Evolutionary conservation across 108 stramenopile genomes (phyloP), one percentile per base, ranked within the genome.

Genomic region (Cyclotella baltica): DNA sequence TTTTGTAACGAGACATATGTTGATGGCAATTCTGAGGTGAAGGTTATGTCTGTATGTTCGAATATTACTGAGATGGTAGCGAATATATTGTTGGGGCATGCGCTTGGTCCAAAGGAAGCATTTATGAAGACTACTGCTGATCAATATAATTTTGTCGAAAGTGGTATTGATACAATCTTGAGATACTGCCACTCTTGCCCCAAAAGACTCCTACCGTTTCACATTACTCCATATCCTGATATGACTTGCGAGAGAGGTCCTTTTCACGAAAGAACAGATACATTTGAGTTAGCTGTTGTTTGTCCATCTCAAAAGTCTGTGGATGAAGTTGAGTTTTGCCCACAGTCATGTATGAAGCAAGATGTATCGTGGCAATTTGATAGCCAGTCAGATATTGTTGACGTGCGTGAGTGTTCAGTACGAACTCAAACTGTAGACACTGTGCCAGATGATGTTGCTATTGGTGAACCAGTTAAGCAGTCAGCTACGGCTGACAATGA

Each of bases 31-130:
- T 43, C n/a, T 31, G 30, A 61, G 61, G 43, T 20, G n/a, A 22
- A 62, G 38, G 30, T 46, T 8, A 72, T 62, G 59, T 47, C 38
- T 23, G 72, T 72, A 13, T 72, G 72, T 50, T 72, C 72, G 25
- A 82, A 82, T 28, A 65, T 82, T 10, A 82, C 81, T 0, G 81
- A 82, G 22, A 58, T 82, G 73, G 62, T 82, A 0, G 81, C 62
- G 11, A 69, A 75, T 6, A 13, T 82, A 6, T 56, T 82, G 33
- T 51, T 82, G 30, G 70, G 81, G 1, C 74, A 75, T 75, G 63
- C 81, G 4, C 53, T 82, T 48, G 70, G 74, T 20, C 69, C 62
- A 6, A 76, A 68, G 31, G 40, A 65, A 40, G 13, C 40, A 19
- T 66, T 66, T 18, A n/a, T 34, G 2, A 28, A 55, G 36, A 57